Base-by-base conservation (phyloP, 2,329 filamentous ascomycete genomes). In the Aspergillus sp. region DNA sequence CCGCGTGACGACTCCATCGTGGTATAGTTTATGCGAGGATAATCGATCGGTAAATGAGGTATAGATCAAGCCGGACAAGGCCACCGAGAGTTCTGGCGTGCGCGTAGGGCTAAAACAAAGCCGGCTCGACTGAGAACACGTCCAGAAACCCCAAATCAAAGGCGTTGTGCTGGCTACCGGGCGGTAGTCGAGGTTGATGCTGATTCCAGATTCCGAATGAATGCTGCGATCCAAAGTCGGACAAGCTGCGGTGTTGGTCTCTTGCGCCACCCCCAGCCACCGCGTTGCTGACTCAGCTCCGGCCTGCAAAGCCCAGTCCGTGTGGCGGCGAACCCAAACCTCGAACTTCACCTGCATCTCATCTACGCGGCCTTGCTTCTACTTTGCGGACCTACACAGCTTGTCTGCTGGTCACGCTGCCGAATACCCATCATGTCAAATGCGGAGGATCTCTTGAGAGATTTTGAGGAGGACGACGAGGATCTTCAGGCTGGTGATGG, bases 1-100 rank as follows among this genome's bases (percentile, higher is more conserved):
- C 94, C 95, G 66, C 94, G 89, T 68, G 90, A 89, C 60, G 89
- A 87, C 83, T 98, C 94, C 93, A 98, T 97, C 65, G 64, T 85
- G 77, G 68, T 13, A 4, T 57, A 32, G 39, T 54, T 39, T 10
- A n/a, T 41, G 36, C 6, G 50, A 41, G 25, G 50, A 23, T 13
- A 7, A 25, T 27, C 21, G 32, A 17, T 21, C 15, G 52, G 57
- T n/a, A 23, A 27, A 61, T 17, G 23, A 57, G 13, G 47, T 19
- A 32, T 17, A 39, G 57, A 11, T 32, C 11, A n/a, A 54, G 10
- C 41, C 19, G 41, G 8, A 11, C 41, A 44, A 10, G 5, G 41
- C 10, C 21, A 13, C 11, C 41, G 3, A 19, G 39, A 19, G 17
- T 23, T 19, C 17, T 44, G 41, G 41, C 3, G 41, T 8, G 32